phyloP scores from a whole-genome alignment of 352 stramenopile species.

The Phytophthora palmivora region DNA sequence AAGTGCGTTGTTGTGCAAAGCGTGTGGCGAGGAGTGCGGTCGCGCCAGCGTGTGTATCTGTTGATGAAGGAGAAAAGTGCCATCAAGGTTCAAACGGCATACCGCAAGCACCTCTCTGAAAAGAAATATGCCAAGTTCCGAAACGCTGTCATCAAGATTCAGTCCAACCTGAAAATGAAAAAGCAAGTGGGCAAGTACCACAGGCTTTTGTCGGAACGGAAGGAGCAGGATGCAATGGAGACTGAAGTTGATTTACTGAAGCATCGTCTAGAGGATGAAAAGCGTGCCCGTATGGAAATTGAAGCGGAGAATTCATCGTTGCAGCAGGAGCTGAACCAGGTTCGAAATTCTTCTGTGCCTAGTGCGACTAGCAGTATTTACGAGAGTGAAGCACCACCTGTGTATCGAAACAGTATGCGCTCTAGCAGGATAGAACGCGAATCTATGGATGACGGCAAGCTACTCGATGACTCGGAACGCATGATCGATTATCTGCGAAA shows the following conservation, averaged over 20 bases:
- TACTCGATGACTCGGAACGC: conserved; percentile 83
- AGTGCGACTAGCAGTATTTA: conserved; percentile 42
- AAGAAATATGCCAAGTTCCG: conserved; percentile 68
- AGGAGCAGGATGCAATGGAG: conserved; percentile 80
- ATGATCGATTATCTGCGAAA: conserved; percentile 88
- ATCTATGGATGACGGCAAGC: conserved; percentile 67
- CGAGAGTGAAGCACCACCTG: conserved; percentile 48
- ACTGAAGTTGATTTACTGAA: conserved; percentile 80
- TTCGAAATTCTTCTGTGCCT: conserved; percentile 55
- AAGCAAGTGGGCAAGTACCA: conserved; percentile 81
- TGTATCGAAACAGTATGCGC: conserved; percentile 31
- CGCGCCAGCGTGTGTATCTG: conserved; percentile 58
- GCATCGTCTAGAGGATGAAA: conserved; percentile 80
- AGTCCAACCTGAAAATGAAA: conserved; percentile 77
- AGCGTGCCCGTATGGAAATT: conserved; percentile 70
- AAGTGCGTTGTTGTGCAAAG: conserved; percentile 71
- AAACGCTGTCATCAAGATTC: conserved; percentile 73
- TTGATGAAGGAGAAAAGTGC: conserved; percentile 67
- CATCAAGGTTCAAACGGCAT: conserved; percentile 64
- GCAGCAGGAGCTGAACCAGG: conserved; percentile 71
- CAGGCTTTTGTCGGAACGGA: conserved; percentile 58
- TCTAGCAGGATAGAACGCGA: conserved; percentile 45
- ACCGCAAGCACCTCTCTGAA: conserved; percentile 53
- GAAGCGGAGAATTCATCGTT: conserved; percentile 79
- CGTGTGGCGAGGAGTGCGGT: conserved; percentile 76